Conservation (phyloP, 805 yeast genomes). For the Saccharomyces mikatae region DNA sequence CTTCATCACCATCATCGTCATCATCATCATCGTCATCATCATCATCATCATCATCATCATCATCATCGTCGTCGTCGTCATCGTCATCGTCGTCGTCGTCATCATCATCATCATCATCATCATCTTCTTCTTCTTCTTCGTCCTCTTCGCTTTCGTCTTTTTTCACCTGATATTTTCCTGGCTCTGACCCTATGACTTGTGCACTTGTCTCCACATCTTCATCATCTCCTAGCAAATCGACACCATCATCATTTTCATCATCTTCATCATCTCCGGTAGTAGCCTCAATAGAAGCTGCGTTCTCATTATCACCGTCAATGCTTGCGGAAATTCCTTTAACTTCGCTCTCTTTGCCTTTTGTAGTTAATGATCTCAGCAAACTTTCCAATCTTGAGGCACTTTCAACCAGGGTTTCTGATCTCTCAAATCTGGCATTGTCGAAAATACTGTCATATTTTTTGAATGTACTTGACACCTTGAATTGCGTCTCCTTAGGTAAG, state of each 20-base stretch:
- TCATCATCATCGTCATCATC: constrained; percentile 10
- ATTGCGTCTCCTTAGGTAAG: constrained; percentile 54
- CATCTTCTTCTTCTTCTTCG: constrained; percentile 5
- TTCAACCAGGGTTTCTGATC: constrained; percentile 35
- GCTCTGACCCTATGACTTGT: constrained; percentile 5
- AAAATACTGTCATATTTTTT: constrained; percentile 10
- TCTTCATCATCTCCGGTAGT: constrained; percentile 13
- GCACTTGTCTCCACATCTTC: constrained; percentile 30
- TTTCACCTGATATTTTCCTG: neutral
- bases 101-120: constrained; percentile 6
- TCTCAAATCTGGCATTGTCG: constrained; percentile 29
- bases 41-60: constrained; percentile 17
- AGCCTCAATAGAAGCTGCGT: neutral
- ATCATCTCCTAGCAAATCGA: constrained; percentile 22
- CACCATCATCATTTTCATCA: constrained; percentile 20
- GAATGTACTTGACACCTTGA: constrained; percentile 41
- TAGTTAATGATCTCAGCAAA: constrained; percentile 22
- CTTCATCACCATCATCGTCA: constrained; percentile 20
- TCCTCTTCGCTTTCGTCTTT: neutral
- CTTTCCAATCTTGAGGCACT: constrained; percentile 34
- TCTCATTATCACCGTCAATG: constrained; percentile 1
- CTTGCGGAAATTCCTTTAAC: neutral
- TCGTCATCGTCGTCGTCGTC: constrained; percentile 20
- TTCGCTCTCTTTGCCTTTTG: neutral
- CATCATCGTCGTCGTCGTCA: constrained; percentile 21